phyloP scores from a whole-genome alignment of 768 basidiomycete species.

The Calocybe indica region DNA sequence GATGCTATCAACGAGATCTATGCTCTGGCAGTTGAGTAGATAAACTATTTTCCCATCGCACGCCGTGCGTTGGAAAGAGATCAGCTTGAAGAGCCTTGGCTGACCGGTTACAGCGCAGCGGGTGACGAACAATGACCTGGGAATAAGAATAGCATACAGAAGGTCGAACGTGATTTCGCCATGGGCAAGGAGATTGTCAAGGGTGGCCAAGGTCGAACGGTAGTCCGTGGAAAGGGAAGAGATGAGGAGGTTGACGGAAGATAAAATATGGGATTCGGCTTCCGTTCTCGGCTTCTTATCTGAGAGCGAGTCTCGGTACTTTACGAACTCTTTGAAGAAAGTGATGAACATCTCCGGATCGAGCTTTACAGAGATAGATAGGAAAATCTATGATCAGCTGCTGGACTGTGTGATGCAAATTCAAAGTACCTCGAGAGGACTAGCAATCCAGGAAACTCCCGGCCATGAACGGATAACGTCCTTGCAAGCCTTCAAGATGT shows the following conservation, averaged over 20 bases:
- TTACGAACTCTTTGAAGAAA: conserved; percentile 40
- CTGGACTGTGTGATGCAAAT: background rate
- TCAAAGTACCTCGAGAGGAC: conserved; percentile 43
- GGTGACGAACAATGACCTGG: conserved; percentile 43
- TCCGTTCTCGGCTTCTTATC: conserved; percentile 29
- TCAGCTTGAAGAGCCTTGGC: conserved; percentile 42
- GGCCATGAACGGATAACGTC: conserved; percentile 53
- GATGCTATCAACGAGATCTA: conserved; percentile 42
- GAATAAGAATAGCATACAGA: conserved; percentile 50
- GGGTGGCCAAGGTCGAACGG: conserved; percentile 36
- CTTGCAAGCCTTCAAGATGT: conserved; percentile 50
- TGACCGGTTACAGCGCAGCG: conserved; percentile 49
- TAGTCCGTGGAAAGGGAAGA: conserved; percentile 45
- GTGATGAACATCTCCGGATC: conserved; percentile 53
- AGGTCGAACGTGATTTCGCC: conserved; percentile 54
- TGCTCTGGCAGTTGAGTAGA: conserved; percentile 42
- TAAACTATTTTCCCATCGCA: conserved; percentile 32
- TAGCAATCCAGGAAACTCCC: conserved; percentile 56
- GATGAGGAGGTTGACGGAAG: conserved; percentile 45
- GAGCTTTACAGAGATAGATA: conserved; percentile 25
- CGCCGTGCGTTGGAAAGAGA: conserved; percentile 28
- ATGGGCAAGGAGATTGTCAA: conserved; percentile 43
- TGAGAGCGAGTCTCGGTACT: conserved; percentile 34
- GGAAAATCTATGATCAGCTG: background rate
- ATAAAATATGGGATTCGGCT: conserved; percentile 35